phyloP scores from a whole-genome alignment of 2,329 filamentous ascomycete species.

The Myriosclerotinia duriaeana region DNA sequence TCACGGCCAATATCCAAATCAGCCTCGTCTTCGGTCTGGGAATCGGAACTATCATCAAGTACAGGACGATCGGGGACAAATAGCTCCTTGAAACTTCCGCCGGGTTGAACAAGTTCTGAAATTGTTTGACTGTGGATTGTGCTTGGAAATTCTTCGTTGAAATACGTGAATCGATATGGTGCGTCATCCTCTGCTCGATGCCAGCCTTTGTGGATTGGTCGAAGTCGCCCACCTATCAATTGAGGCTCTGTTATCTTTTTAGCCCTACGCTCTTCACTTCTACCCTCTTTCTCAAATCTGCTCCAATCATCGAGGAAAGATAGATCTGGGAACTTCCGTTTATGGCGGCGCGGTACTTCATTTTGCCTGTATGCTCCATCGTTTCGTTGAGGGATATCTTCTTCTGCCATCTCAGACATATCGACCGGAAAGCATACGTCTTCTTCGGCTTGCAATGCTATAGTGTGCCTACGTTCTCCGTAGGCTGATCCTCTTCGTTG shows the following conservation, averaged over 20 bases:
- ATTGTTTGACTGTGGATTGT: conserved; percentile 97
- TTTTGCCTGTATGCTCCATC: conserved; percentile 42
- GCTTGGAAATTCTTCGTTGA: conserved; percentile 94
- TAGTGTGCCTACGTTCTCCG: conserved; percentile 53
- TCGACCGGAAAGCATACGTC: conserved; percentile 92
- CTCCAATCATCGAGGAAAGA: conserved; percentile 85
- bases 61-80: conserved; percentile 85
- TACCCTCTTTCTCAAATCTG: conserved; percentile 81
- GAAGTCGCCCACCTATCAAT: conserved; percentile 82
- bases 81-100: conserved; percentile 78
- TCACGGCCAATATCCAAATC: conserved; percentile 34
- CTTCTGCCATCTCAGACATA: conserved; percentile 78
- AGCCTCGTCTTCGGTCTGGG: conserved; percentile 54
- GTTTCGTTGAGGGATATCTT: conserved; percentile 59
- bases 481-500: conserved; percentile 34
- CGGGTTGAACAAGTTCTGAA: conserved; percentile 85
- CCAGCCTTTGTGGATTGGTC: conserved; percentile 79
- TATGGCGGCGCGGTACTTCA: conserved; percentile 50
- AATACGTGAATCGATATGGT: conserved; percentile 95
- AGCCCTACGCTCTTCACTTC: conserved; percentile 76
- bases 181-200: conserved; percentile 84
- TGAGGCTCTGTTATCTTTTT: conserved; percentile 95
- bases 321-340: conserved; percentile 82
- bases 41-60: conserved; percentile 67
- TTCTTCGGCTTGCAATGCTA: conserved; percentile 67